These are phyloP conservation scores for Aegilops tauschii DNA, from an alignment of 176 grass and related monocot genomes.

Conservation along the genomic window DNA sequence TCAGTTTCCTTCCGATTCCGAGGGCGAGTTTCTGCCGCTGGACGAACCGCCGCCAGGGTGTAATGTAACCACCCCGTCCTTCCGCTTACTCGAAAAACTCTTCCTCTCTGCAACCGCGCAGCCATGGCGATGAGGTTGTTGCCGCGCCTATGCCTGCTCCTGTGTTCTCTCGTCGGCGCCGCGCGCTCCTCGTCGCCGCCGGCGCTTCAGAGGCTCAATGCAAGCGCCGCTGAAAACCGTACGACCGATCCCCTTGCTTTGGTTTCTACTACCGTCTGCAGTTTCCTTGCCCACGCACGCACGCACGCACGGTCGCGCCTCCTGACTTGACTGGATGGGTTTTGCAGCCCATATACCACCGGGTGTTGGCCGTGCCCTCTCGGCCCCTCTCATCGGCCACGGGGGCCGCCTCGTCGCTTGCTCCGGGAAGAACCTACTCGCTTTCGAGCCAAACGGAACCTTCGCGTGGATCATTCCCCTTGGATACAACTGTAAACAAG, in stretches of 20 bases:
- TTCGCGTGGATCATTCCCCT: constrained; percentile 59
- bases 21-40: too few species aligned
- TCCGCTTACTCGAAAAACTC: background rate
- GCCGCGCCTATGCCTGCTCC: constrained; percentile 32
- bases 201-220: background rate
- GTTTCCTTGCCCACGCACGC: background rate
- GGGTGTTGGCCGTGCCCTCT: constrained; percentile 26
- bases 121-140: background rate
- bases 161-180: background rate
- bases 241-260: background rate
- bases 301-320: background rate
- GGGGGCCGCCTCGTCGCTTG: constrained; percentile 60
- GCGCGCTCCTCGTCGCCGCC: background rate
- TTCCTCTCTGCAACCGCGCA: background rate
- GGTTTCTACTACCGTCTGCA: too few species aligned
- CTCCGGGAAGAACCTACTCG: constrained; percentile 55
- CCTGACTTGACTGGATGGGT: background rate
- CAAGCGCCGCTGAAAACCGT: background rate
- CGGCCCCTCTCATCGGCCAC: constrained; percentile 40
- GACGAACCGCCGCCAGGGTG: too few species aligned
- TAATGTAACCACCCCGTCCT: background rate
- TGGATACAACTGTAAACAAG: constrained; percentile 36
- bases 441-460: constrained; percentile 56
- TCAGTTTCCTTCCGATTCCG: too few species aligned
- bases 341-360: constrained; percentile 15